Base-by-base conservation (phyloP, 352 stramenopile species). In the Globisporangium mamillatum region DNA sequence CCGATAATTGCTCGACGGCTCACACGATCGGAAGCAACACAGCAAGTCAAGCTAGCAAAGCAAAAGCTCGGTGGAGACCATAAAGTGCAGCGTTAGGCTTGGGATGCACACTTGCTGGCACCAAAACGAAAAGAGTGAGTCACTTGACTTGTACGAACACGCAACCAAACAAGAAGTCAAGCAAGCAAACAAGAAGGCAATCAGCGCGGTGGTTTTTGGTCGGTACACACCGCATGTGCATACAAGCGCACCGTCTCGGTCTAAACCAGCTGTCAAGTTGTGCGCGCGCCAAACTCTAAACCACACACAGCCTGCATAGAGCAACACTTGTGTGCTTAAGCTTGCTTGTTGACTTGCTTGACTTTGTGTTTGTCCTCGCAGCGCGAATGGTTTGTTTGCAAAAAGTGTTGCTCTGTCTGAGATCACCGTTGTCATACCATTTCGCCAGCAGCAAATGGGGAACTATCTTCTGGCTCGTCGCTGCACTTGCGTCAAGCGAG, bases 371-470 rank as follows among this genome's bases (percentile, higher is more conserved):
- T 36, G 36, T 44, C 14, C 36, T 44, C 36, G 36, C 3, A 18
- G 36, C 12, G 36, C 36, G 12, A 44, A 6, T 44, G 2, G 53
- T 25, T 59, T 36, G 53, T 12, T 20, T 59, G 10, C n/a, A 20
- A n/a, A 14, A 9, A 6, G 8, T 24, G 48, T 18, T 27, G 48
- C 48, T 27, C 20, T n/a, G 5, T 22, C 5, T 22, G 48, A 27
- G 48, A 24, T 8, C 48, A 55, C 25, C 53, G 14, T 59, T 59
- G 53, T 59, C 53, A 58, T 22, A 36, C 53, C 53, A 36, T 36
- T 59, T 59, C 53, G 53, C 53, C 53, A 59, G 53, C 53, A 34
- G 53, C 10, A 36, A 24, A 14, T 32, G 24, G 18, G 25, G 53
- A 59, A 36, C 53, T 6, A 10, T 12, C 22, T 14, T n/a, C 48